Evolutionary conservation across 2,329 filamentous ascomycete species (phyloP).

Genomic region (Rugonectria rugulosa): DNA sequence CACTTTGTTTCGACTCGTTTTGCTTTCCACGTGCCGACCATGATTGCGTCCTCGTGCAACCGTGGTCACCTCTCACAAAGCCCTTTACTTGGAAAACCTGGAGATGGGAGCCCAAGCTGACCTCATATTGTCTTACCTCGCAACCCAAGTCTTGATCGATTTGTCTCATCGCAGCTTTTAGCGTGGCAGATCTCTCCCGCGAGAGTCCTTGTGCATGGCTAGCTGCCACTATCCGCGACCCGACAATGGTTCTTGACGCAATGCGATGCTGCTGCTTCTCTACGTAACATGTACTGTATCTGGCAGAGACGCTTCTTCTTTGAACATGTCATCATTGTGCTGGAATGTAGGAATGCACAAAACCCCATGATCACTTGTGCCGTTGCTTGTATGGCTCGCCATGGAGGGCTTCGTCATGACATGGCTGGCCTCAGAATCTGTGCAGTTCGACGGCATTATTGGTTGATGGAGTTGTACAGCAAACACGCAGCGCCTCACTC

Average conservation of each 20-base stretch:
- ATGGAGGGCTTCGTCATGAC: conserved; percentile 3
- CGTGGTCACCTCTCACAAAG: conserved; percentile 16
- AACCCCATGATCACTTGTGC: conserved; percentile 20
- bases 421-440: conserved; percentile 28
- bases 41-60: conserved; percentile 14
- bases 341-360: background rate
- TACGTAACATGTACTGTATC: too few relatives aligned
- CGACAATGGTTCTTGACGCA: conserved; percentile 35
- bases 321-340: conserved; percentile 23
- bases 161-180: conserved; percentile 23
- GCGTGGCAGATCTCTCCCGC: conserved; percentile 33
- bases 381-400: background rate
- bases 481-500: conserved; percentile 28
- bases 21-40: conserved; percentile 1
- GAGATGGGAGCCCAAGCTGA: conserved; percentile 26
- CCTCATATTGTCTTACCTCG: conserved; percentile 32
- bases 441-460: conserved; percentile 7
- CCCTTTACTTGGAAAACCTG: conserved; percentile 21
- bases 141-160: conserved; percentile 21
- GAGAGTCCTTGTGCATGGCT: conserved; percentile 23
- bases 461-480: conserved; percentile 5
- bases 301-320: conserved; percentile 14
- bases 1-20: conserved; percentile 8
- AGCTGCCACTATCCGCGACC: conserved; percentile 38
- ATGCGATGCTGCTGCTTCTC: conserved; percentile 27